Evolutionary conservation across 371 early-diverging fungal species (phyloP).

Genomic region (Mortierella sp.): DNA sequence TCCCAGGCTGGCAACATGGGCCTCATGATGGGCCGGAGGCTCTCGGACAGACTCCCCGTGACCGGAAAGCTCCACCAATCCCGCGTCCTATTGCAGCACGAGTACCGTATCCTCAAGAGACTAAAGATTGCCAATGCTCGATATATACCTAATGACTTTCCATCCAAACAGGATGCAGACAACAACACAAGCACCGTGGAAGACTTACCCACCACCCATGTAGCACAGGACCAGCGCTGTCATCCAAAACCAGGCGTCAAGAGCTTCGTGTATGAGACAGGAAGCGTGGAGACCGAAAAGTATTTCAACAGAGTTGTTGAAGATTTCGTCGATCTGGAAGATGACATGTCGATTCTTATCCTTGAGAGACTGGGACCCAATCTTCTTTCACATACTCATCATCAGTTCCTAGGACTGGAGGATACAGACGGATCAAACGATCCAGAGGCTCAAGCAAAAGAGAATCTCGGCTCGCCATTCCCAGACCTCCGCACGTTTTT

Average conservation of each 20-base stretch:
- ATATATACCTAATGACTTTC: conserved; percentile 12
- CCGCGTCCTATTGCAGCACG: conserved; percentile 39
- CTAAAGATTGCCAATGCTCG: conserved; percentile 29
- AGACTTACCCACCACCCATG: not conserved
- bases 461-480: conserved; percentile 34
- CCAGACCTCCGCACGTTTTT: conserved; percentile 36
- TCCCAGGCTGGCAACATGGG: conserved; percentile 54
- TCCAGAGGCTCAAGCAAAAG: conserved; percentile 17
- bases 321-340: conserved; percentile 45
- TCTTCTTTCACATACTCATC: conserved; percentile 32
- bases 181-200: not conserved
- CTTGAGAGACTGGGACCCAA: conserved; percentile 39
- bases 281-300: conserved; percentile 31
- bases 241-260: conserved; percentile 8
- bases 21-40: conserved; percentile 33
- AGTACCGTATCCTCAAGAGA: conserved; percentile 41
- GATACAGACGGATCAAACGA: conserved; percentile 15
- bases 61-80: conserved; percentile 48
- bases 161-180: not conserved
- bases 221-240: not conserved
- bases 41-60: conserved; percentile 31
- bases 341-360: conserved; percentile 45
- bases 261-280: conserved; percentile 23
- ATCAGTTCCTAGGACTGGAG: conserved; percentile 33
- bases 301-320: conserved; percentile 42